Percentiles rank a stretch among this genome's conserved stretches.
Conservation (phyloP, 1,139 yeast species). For the Zygoascus meyerae region DNA sequence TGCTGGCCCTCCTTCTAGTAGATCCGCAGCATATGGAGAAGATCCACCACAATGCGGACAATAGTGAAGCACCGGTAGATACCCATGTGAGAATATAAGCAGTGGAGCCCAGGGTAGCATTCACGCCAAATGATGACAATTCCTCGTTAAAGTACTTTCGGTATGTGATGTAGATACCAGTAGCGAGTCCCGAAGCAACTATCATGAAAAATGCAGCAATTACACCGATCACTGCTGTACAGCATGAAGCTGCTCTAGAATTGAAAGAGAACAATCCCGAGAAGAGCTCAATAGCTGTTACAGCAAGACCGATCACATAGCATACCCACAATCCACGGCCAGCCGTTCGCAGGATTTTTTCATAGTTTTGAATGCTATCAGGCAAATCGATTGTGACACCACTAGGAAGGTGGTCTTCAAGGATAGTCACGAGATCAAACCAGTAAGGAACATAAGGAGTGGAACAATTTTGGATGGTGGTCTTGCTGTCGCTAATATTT, state of each 20-base stretch:
- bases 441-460: conserved; percentile 48
- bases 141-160: conserved; percentile 37
- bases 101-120: conserved; percentile 35
- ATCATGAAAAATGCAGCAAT: conserved; percentile 27
- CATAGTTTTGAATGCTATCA: conserved; percentile 30
- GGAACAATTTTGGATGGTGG: conserved; percentile 37
- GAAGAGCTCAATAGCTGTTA: conserved; percentile 38
- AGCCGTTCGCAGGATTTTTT: conserved; percentile 35
- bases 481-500: conserved; percentile 17
- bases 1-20: conserved; percentile 15
- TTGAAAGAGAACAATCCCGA: conserved; percentile 38
- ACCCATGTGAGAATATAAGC: conserved; percentile 45
- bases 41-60: conserved; percentile 38
- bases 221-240: conserved; percentile 31
- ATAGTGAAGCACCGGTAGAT: conserved; percentile 37
- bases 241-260: conserved; percentile 35
- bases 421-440: conserved; percentile 50
- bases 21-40: conserved; percentile 42
- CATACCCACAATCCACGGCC: conserved; percentile 45
- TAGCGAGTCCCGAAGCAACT: conserved; percentile 40
- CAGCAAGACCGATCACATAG: conserved; percentile 41
- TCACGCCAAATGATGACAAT: conserved; percentile 35
- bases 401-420: conserved; percentile 40
- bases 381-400: conserved; percentile 32
- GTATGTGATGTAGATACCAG: conserved; percentile 40